These are phyloP conservation scores for Metarhizium guizhouense DNA, from an alignment of 2,329 filamentous ascomycete species.

Conservation along the genomic window DNA sequence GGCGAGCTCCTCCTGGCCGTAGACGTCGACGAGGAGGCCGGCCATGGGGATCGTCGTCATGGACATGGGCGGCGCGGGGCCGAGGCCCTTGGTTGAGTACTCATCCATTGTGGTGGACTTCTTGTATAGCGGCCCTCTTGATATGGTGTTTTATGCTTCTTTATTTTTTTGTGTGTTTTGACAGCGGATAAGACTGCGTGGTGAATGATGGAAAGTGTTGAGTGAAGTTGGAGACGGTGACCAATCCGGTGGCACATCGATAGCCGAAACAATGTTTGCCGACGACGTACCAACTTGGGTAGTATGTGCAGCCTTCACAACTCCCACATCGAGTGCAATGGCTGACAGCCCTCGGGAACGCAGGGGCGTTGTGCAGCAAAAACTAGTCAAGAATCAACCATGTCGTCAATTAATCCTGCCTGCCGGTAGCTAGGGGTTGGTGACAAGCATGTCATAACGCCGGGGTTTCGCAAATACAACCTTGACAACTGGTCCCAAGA, in stretches of 20 bases:
- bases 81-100: conserved; percentile 26
- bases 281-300: too few species aligned
- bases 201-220: too few species aligned
- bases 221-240: too few species aligned
- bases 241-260: too few species aligned
- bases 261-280: too few species aligned
- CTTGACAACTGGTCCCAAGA: background rate
- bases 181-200: too few species aligned
- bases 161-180: too few species aligned
- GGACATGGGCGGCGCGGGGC: conserved; percentile 45
- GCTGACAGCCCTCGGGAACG: background rate
- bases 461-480: background rate
- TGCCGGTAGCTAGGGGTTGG: background rate
- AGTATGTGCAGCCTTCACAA: too few species aligned
- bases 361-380: too few species aligned
- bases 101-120: conserved; percentile 8
- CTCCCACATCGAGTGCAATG: too few species aligned
- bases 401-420: background rate
- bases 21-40: conserved; percentile 70
- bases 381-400: background rate
- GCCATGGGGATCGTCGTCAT: conserved; percentile 60
- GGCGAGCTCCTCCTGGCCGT: conserved; percentile 67
- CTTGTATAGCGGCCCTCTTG: background rate
- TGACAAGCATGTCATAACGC: background rate
- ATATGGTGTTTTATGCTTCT: too few species aligned